Percentiles rank a stretch among this genome's conserved stretches.
These are phyloP conservation scores for Malassezia restricta DNA, from an alignment of 1,284 basidiomycete genomes.

Conservation along the genomic window DNA sequence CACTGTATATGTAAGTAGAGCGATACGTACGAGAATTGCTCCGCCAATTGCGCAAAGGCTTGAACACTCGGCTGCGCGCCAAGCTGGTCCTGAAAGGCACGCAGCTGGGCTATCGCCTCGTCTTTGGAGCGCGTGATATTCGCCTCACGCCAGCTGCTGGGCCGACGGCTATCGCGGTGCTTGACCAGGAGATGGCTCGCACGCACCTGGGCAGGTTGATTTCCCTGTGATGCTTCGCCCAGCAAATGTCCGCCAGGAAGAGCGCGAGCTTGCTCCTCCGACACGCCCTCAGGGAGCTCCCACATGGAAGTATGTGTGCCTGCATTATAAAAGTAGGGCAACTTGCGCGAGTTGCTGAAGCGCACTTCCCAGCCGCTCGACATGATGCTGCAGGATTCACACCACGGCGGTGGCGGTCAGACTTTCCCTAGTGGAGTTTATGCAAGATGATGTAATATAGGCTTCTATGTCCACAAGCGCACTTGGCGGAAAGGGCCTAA, in stretches of 20 bases:
- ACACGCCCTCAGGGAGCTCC: slow-evolving; percentile 63
- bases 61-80: slow-evolving; percentile 26
- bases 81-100: slow-evolving; percentile 24
- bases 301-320: slow-evolving; percentile 64
- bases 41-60: slow-evolving; percentile 34
- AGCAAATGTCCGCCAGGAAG: slow-evolving; percentile 39
- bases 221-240: slow-evolving; percentile 8
- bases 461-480: background rate
- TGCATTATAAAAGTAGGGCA: slow-evolving; percentile 81
- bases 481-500: slow-evolving; percentile 9
- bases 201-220: slow-evolving; percentile 57
- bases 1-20: slow-evolving; percentile 18
- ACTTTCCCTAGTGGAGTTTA: background rate
- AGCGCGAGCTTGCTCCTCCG: slow-evolving; percentile 39
- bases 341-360: slow-evolving; percentile 62
- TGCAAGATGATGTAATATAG: background rate
- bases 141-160: slow-evolving; percentile 51
- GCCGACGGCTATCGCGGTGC: slow-evolving; percentile 71
- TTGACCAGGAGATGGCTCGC: slow-evolving; percentile 93
- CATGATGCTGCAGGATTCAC: background rate
- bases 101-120: slow-evolving; percentile 69
- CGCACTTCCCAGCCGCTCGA: slow-evolving; percentile 34
- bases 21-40: slow-evolving; percentile 25
- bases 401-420: background rate
- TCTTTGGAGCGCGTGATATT: slow-evolving; percentile 74